Evolutionary conservation across 2,329 filamentous ascomycete genomes (phyloP).

Genomic region (Tolypocladium tropicale): DNA sequence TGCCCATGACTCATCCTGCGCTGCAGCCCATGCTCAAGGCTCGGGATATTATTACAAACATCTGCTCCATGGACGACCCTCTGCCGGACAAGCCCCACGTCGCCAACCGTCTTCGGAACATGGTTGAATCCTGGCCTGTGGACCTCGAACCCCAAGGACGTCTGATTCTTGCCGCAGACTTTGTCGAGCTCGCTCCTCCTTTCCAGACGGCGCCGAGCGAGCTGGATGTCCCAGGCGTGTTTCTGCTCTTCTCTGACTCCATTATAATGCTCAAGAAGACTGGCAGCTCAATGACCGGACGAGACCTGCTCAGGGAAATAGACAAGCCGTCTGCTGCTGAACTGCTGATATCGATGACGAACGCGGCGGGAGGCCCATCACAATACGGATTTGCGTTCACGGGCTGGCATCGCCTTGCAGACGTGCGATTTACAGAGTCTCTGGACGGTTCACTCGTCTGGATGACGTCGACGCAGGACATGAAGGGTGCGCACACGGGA

Average conservation of each 20-base stretch:
- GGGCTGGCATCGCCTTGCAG: slow-evolving; percentile 59
- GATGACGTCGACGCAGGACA: slow-evolving; percentile 54
- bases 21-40: slow-evolving; percentile 76
- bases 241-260: slow-evolving; percentile 78
- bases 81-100: slow-evolving; percentile 62
- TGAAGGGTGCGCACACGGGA: slow-evolving; percentile 43
- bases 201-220: slow-evolving; percentile 38
- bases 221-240: slow-evolving; percentile 51
- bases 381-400: slow-evolving; percentile 65
- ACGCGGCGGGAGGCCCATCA: slow-evolving; percentile 48
- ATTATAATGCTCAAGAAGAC: slow-evolving; percentile 68
- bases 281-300: slow-evolving; percentile 53
- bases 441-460: slow-evolving; percentile 54
- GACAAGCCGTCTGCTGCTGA: slow-evolving; percentile 65
- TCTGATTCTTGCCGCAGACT: slow-evolving; percentile 72
- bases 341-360: slow-evolving; percentile 53
- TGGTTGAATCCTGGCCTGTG: slow-evolving; percentile 68
- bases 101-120: slow-evolving; percentile 61
- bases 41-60: slow-evolving; percentile 87
- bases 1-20: slow-evolving; percentile 79
- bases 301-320: slow-evolving; percentile 72
- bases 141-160: slow-evolving; percentile 65
- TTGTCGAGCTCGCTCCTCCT: slow-evolving; percentile 64
- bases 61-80: slow-evolving; percentile 80
- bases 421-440: slow-evolving; percentile 65